phyloP scores from a whole-genome alignment of 768 basidiomycete species.

The Agaricus bisporus region DNA sequence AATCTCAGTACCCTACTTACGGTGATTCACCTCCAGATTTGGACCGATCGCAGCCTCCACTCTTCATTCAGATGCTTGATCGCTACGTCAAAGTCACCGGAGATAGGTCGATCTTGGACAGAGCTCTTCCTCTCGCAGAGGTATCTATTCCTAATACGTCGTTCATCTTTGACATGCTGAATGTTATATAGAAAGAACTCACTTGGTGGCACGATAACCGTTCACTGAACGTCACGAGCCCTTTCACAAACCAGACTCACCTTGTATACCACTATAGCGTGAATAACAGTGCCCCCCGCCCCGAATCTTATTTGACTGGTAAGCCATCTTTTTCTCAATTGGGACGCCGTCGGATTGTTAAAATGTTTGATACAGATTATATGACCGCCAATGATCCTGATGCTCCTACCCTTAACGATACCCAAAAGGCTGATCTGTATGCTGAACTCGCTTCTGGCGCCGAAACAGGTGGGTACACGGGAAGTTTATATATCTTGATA shows the following conservation, averaged over 20 bases:
- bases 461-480: conserved; percentile 52
- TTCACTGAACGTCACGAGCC: conserved; percentile 58
- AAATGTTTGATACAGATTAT: conserved; percentile 50
- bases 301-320: conserved; percentile 75
- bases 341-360: background rate
- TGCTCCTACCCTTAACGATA: conserved; percentile 51
- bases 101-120: conserved; percentile 67
- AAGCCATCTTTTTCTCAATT: conserved; percentile 12
- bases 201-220: conserved; percentile 80
- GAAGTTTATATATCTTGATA: conserved; percentile 9
- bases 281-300: conserved; percentile 80
- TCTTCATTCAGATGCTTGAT: conserved; percentile 91
- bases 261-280: conserved; percentile 70
- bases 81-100: conserved; percentile 71
- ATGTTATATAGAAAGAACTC: conserved; percentile 56
- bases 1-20: background rate
- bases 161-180: background rate
- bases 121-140: conserved; percentile 84
- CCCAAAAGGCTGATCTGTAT: conserved; percentile 61
- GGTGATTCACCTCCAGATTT: conserved; percentile 44
- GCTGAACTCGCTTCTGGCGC: conserved; percentile 86
- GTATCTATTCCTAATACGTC: conserved; percentile 23
- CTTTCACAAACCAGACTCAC: conserved; percentile 62
- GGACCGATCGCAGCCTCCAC: conserved; percentile 87
- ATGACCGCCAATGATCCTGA: conserved; percentile 64